Base-by-base conservation (phyloP, 1,284 basidiomycete genomes). In the Mycena sp. region DNA sequence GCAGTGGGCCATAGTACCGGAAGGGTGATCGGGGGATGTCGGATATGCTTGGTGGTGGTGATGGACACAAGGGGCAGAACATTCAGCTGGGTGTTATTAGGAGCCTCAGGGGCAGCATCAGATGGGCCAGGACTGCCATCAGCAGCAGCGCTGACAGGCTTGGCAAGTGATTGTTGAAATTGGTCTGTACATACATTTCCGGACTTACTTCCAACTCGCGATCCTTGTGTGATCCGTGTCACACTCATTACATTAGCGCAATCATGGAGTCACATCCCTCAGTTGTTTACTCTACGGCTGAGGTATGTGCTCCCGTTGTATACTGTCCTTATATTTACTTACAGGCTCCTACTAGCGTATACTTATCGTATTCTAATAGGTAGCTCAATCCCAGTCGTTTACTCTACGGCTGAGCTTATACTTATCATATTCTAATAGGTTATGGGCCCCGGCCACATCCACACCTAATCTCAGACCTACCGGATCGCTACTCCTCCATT, bases 401-500 rank as follows among this genome's bases (percentile, higher is more conserved):
- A 10, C 16, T 37, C 9, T 16, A 9, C 32, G 32, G 16, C 32
- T 37, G 32, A 37, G 32, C 16, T 37, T 16, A 37, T 37, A 37
- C 32, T 37, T 10, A 37, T 9, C 16, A 16, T 37, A 37, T 37
- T 37, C 32, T 16, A 37, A 37, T 37, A 37, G 46, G 46, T 49
- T 49, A 49, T 49, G 46, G 46, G 46, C 46, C 46, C 46, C 46
- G 46, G 46, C n/a, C n/a, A n/a, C n/a, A n/a, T n/a, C n/a, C n/a
- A n/a, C n/a, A n/a, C n/a, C n/a, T n/a, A n/a, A n/a, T n/a, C n/a
- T n/a, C n/a, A n/a, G n/a, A n/a, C n/a, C n/a, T n/a, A n/a, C n/a
- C n/a, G n/a, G n/a, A n/a, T n/a, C n/a, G n/a, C n/a, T n/a, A 14
- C 46, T 25, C 25, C 19, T 49, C 25, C 9, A 25, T 49, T 21